These are phyloP conservation scores for Phylloporus sp. DNA, from an alignment of 768 basidiomycete genomes.

Conservation along the genomic window DNA sequence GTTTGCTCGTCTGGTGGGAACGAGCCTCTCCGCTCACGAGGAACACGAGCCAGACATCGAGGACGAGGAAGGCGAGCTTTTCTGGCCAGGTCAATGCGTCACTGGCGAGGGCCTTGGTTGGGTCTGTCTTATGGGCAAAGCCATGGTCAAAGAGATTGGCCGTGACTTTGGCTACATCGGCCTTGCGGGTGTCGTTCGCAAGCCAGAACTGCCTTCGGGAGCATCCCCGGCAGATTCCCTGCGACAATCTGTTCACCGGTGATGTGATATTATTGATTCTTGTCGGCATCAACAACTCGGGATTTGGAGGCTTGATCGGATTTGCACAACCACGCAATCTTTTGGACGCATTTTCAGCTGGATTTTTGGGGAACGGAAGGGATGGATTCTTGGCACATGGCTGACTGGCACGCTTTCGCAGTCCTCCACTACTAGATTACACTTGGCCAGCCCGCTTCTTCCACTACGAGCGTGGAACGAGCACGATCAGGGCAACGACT, in stretches of 20 bases:
- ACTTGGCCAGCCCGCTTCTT: slow-evolving; percentile 10
- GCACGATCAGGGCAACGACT: slow-evolving; percentile 17
- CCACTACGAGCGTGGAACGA: slow-evolving; percentile 22
- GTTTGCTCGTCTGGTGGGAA: slow-evolving; percentile 66
- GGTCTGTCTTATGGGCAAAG: slow-evolving; percentile 84
- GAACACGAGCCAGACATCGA: slow-evolving; percentile 80
- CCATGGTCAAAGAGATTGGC: slow-evolving; percentile 81
- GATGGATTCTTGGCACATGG: slow-evolving; percentile 17
- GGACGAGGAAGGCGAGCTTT: slow-evolving; percentile 82
- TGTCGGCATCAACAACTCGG: slow-evolving; percentile 27
- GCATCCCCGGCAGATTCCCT: slow-evolving; percentile 28
- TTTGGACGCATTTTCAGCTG: slow-evolving; percentile 27
- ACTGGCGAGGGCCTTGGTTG: slow-evolving; percentile 78
- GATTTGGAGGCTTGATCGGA: slow-evolving; percentile 23
- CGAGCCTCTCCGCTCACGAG: slow-evolving; percentile 56
- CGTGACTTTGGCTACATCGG: slow-evolving; percentile 70
- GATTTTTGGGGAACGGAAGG: slow-evolving; percentile 13
- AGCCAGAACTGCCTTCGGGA: slow-evolving; percentile 44
- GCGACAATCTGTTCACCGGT: slow-evolving; percentile 33
- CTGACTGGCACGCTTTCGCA: slow-evolving; percentile 10
- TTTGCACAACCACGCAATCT: slow-evolving; percentile 21
- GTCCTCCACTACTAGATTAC: slow-evolving; percentile 7
- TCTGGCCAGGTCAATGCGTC: slow-evolving; percentile 71
- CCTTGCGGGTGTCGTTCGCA: slow-evolving; percentile 65
- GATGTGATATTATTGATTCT: slow-evolving; percentile 23